phyloP scores from a whole-genome alignment of 768 basidiomycete genomes.

The Amylocystis lapponica region DNA sequence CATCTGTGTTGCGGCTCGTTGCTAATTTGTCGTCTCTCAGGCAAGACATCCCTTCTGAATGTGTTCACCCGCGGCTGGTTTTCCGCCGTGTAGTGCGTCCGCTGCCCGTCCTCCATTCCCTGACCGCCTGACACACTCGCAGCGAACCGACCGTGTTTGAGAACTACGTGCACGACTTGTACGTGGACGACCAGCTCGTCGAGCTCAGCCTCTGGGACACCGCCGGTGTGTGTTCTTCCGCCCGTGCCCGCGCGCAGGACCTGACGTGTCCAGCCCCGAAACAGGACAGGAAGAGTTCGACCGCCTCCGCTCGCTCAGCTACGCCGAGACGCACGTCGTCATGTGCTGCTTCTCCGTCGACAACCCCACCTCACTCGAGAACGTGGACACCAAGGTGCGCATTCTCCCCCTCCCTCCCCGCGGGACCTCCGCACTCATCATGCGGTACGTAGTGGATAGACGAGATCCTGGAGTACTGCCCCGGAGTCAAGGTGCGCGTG shows the following conservation, averaged over 20 bases:
- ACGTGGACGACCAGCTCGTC: constrained; percentile 80
- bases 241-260: constrained; percentile 7
- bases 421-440: no score
- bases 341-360: constrained; percentile 98
- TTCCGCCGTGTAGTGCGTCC: constrained; percentile 83
- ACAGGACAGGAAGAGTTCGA: constrained; percentile 96
- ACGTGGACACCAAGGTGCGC: constrained; percentile 85
- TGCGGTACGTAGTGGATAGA: constrained; percentile 92
- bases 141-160: constrained; percentile 96
- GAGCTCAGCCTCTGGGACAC: constrained; percentile 98
- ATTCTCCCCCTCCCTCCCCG: background rate
- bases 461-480: constrained; percentile 88
- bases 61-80: constrained; percentile 91
- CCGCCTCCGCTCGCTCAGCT: constrained; percentile 86
- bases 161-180: constrained; percentile 90
- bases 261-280: constrained; percentile 24
- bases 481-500: constrained; percentile 80
- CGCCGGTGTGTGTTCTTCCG: constrained; percentile 56
- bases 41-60: constrained; percentile 81
- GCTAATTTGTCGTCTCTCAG: constrained; percentile 28
- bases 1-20: constrained; percentile 3
- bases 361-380: constrained; percentile 91
- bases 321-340: constrained; percentile 94
- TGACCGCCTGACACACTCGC: background rate
- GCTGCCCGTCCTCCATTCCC: background rate